Conservation (phyloP, 805 yeast genomes). For the Ogataea pilisensis region DNA sequence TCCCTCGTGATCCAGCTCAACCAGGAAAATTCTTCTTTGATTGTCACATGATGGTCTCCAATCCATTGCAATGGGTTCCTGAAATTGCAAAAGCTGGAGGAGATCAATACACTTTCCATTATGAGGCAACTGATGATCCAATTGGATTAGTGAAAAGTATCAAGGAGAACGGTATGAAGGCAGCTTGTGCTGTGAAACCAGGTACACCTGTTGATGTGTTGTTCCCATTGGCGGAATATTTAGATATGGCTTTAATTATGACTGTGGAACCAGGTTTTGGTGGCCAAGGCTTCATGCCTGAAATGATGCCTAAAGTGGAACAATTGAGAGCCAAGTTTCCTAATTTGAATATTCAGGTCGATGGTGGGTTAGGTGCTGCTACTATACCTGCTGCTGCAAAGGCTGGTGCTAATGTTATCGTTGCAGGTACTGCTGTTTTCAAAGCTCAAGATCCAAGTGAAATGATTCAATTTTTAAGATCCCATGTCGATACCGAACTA, state of each 20-base stretch:
- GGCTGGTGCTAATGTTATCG: slow-evolving; percentile 98
- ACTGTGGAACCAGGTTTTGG: slow-evolving; percentile 99
- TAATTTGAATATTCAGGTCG: slow-evolving; percentile 85
- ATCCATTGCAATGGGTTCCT: slow-evolving; percentile 91
- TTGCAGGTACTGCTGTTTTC: slow-evolving; percentile 95
- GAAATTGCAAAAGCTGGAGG: slow-evolving; percentile 94
- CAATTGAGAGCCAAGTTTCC: slow-evolving; percentile 72
- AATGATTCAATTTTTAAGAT: slow-evolving; percentile 65
- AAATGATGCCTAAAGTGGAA: slow-evolving; percentile 95
- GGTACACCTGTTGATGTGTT: slow-evolving; percentile 85
- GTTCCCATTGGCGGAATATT: slow-evolving; percentile 64
- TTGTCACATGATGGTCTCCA: slow-evolving; percentile 97
- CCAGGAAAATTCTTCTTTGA: slow-evolving; percentile 54
- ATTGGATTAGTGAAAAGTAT: slow-evolving; percentile 68
- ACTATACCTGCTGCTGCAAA: slow-evolving; percentile 84
- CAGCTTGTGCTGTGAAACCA: slow-evolving; percentile 94
- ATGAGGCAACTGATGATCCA: slow-evolving; percentile 86
- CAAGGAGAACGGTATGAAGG: slow-evolving; percentile 78
- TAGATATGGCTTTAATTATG: slow-evolving; percentile 95
- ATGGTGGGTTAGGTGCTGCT: slow-evolving; percentile 90
- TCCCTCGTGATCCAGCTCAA: slow-evolving; percentile 36
- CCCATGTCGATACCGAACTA: slow-evolving; percentile 50
- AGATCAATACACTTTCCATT: slow-evolving; percentile 94
- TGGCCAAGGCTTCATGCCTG: slow-evolving; percentile 93
- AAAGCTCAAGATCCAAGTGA: slow-evolving; percentile 73